Evolutionary conservation across 208 protist species (phyloP).

Genomic region (Crithidia acanthocephali): DNA sequence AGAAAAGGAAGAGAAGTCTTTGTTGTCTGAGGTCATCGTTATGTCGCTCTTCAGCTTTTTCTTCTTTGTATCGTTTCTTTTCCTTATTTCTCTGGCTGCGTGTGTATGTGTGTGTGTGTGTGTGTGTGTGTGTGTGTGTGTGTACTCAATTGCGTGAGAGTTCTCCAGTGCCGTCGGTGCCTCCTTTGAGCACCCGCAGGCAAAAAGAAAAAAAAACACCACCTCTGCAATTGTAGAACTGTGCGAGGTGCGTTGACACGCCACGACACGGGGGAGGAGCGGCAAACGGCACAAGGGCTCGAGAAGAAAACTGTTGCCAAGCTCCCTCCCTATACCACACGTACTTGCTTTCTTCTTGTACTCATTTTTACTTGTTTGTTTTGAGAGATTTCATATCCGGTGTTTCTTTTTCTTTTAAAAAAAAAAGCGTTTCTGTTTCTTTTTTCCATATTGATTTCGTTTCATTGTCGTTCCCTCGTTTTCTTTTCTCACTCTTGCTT

Average conservation of each 20-base stretch:
- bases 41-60: not conserved
- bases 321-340: too few species aligned
- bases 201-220: not conserved
- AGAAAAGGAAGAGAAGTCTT: conserved; percentile 1
- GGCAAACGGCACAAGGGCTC: not conserved
- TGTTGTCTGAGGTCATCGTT: not conserved
- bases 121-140: too few species aligned
- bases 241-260: not conserved
- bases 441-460: conserved; percentile 5
- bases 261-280: not conserved
- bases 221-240: not conserved
- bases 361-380: not conserved
- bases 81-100: not conserved
- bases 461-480: conserved; percentile 2
- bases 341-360: not conserved
- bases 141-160: not conserved
- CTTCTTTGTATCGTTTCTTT: not conserved
- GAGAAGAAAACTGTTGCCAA: conserved; percentile 1
- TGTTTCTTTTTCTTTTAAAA: too few species aligned
- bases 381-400: too few species aligned
- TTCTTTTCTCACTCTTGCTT: conserved; percentile 3
- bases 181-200: too few species aligned
- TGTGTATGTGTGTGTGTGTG: too few species aligned
- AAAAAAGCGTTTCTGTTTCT: not conserved
- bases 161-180: too few species aligned